Base-by-base conservation (phyloP, 495 filamentous ascomycete species). In the Hypoxylon perforatum region DNA sequence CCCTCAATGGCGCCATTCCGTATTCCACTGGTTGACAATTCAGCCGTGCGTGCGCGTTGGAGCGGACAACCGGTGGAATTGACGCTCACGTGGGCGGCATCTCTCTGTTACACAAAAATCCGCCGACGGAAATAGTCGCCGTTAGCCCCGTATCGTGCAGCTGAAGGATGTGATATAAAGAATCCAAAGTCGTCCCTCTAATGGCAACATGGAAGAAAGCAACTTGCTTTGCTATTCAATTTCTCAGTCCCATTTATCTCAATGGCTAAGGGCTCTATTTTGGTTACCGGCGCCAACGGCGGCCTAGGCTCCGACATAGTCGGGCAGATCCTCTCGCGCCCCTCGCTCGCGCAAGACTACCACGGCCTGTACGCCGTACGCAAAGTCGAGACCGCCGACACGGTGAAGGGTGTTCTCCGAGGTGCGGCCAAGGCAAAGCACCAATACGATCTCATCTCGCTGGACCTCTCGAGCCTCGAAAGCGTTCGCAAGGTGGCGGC, bases 251-350 rank as follows among this genome's bases (percentile, higher is more conserved):
- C 8, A 23, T 41, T 36, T 1, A 25, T 14, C 21, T 35, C 0
- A 48, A 75, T 75, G 72, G 48, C 66, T 28, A 25, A 72, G 28
- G 73, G 73, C 42, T 83, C 84, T 7, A 79, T 88, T 48, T 58
- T 89, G 21, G 69, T 88, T 12, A 89, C 86, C 9, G 87, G 86
- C 17, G 81, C 85, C 44, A 88, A 74, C 30, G 71, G 71, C 21
- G 69, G 71, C 76, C 38, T 81, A 77, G 86, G 45, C 79, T 82
- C 61, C 70, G 82, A 68, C 76, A 82, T 69, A 77, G 80, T 57
- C 66, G 81, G 63, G 75, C 82, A 68, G 64, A 86, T 67, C 75
- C 78, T 67, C 72, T 71, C 59, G 45, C 61, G 66, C 9, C 76
- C 81, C 3, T 61, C 77, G 1, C 55, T 74, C 4, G 75, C 74